Base-by-base conservation (phyloP, 2,329 filamentous ascomycete genomes). In the Colletotrichum noveboracense region DNA sequence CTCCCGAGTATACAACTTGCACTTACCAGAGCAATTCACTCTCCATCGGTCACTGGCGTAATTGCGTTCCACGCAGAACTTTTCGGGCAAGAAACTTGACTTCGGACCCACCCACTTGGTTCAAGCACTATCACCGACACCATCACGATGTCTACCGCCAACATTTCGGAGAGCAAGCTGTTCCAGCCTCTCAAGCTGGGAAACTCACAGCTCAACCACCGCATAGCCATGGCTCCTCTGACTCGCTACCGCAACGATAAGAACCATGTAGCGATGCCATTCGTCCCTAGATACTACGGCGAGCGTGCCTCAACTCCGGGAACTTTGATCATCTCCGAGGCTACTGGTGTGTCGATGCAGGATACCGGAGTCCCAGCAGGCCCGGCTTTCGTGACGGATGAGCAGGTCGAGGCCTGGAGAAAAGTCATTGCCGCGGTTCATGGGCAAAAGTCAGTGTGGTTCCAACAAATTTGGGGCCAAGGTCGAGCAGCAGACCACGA, bases 361-460 rank as follows among this genome's bases (percentile, higher is more conserved):
- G 78, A 79, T 16, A 79, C 78, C 26, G 78, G 78, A 6, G 70
- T 70, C 2, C 75, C 48, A 12, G 75, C 77, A 34, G 58, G 71
- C n/a, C 88, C 90, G 13, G 82, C 87, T n/a, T 89, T 92, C 80
- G 87, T 89, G 4, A 82, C 82, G 1, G 70, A 78, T 5, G 48
- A 52, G 6, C 79, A 83, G 28, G 77, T 79, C 5, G 79, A 77
- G 1, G 79, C 78, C 6, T 82, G 81, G 81, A 56, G 55, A 5
- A 78, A 78, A 43, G 72, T 82, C 21, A 81, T 82, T 5, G 60
- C 71, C 2, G 81, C 76, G 3, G 81, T 82, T 1, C 81, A 83
- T 55, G 78, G 74, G 13, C 78, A 80, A 34, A 78, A 79, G n/a
- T 81, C 80, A 2, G 80, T 81, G 30, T 81, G 78, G 76, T 81